Evolutionary conservation across 225 moss, liverwort and hornwort species (phyloP), one percentile per base, ranked within the genome.

Genomic region (Pseudisothecium myosuroides): DNA sequence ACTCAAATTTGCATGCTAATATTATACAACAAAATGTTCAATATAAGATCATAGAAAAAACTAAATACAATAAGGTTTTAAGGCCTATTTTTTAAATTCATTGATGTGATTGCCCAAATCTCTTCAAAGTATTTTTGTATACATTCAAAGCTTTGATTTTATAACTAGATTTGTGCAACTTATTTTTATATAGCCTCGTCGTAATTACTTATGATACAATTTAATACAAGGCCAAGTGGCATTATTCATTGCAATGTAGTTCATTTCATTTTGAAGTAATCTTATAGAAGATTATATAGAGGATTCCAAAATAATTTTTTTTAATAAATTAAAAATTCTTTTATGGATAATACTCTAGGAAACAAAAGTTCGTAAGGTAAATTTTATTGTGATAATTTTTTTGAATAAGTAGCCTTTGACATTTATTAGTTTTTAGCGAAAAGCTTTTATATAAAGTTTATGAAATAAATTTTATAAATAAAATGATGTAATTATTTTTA

Each of bases 251-350:
- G 10, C 1, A 10, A 11, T 6, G 4, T 27, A 17, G 4, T 58
- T 56, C 4, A 15, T 79, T 37, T 79, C 9, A n/a, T n/a, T 56
- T 58, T 79, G 11, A 56, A 37, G 24, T 16, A 24, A 55, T 37
- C 14, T 24, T 16, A 7, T 10, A 15, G 2, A 37, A 23, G 14
- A 55, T 24, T 77, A 14, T 5, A 54, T 14, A 34, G 5, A 23
- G 37, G 14, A 24, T n/a, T 52, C 10, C 1, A 56, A 56, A 26
- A 6, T 37, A n/a, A 23, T 6, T 2, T 16, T 0, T 24, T 37
- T 55, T 10, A 15, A 55, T 6, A 10, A 22, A 77, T 24, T 23
- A 1, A 9, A 8, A 2, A 4, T 14, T 55, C 0, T n/a, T 7
- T 26, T 10, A 27, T n/a, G 1, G 1, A 79, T 56, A 26, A 27